Percentiles rank a stretch among this genome's conserved stretches.
These are phyloP conservation scores for Taphrina confusa DNA, from an alignment of 1,139 yeast genomes.

Conservation along the genomic window DNA sequence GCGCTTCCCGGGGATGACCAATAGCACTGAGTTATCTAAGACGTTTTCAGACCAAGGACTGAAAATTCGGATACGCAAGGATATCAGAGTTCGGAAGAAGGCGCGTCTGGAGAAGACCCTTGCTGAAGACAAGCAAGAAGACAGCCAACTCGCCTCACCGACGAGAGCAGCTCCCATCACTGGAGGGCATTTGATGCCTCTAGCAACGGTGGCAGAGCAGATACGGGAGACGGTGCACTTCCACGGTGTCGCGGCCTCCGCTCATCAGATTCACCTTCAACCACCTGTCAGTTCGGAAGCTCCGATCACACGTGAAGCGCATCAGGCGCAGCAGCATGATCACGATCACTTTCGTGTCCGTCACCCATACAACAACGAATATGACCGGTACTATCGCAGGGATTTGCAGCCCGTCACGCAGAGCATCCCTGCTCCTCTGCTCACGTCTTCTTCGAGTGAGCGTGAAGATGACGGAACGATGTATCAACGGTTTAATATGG, in stretches of 20 bases:
- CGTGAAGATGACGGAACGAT: neutral
- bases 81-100: constrained; percentile 25
- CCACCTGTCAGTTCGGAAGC: neutral
- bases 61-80: constrained; percentile 31
- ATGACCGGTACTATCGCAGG: constrained; percentile 1
- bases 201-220: constrained; percentile 9
- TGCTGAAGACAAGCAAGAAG: neutral
- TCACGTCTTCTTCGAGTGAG: neutral
- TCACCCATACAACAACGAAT: constrained; percentile 8
- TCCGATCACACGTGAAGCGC: neutral
- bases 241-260: neutral
- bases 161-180: neutral
- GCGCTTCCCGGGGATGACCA: constrained; percentile 47
- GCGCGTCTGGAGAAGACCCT: neutral
- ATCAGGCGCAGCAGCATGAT: neutral
- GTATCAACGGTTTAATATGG: neutral
- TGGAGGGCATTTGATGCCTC: too few relatives aligned
- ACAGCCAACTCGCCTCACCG: neutral
- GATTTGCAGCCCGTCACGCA: neutral
- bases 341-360: constrained; percentile 5
- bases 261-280: too few relatives aligned
- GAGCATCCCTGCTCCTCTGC: neutral
- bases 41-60: constrained; percentile 32
- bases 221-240: neutral
- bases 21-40: constrained; percentile 28